A percentile compares a stretch with the other conserved stretches of the same genome.
These are phyloP conservation scores for Curvularia sp. DNA, from an alignment of 2,329 filamentous ascomycete species.

Conservation along the genomic window DNA sequence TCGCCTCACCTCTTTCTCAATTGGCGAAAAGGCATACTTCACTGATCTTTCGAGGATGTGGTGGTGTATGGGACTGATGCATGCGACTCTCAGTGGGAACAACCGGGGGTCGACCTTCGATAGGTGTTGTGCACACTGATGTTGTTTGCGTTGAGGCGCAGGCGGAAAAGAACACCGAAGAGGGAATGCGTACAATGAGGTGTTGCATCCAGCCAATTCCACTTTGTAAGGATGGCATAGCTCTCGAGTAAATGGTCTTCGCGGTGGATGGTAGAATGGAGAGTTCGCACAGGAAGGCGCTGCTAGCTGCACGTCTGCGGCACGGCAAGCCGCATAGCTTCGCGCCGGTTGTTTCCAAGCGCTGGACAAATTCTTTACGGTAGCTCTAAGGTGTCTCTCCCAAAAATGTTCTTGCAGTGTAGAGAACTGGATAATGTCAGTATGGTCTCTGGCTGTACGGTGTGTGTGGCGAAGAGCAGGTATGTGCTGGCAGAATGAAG, in stretches of 20 bases:
- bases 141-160: neutral
- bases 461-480: neutral
- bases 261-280: neutral
- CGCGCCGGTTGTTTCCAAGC: neutral
- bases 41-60: neutral
- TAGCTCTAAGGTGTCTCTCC: neutral
- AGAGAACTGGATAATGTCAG: neutral
- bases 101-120: too few relatives aligned
- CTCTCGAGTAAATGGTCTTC: neutral
- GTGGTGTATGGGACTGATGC: neutral
- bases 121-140: neutral
- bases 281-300: neutral
- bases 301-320: neutral
- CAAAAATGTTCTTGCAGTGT: too few relatives aligned
- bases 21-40: too few relatives aligned
- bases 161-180: too few relatives aligned
- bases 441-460: neutral
- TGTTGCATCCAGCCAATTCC: neutral
- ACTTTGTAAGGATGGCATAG: too few relatives aligned
- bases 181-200: neutral
- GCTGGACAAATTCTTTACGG: neutral
- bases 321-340: neutral
- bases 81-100: neutral
- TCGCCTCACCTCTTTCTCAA: neutral
- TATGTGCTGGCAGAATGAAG: neutral